These are phyloP conservation scores for Colletotrichum eleusines DNA, from an alignment of 2,329 filamentous ascomycete species.

Conservation along the genomic window DNA sequence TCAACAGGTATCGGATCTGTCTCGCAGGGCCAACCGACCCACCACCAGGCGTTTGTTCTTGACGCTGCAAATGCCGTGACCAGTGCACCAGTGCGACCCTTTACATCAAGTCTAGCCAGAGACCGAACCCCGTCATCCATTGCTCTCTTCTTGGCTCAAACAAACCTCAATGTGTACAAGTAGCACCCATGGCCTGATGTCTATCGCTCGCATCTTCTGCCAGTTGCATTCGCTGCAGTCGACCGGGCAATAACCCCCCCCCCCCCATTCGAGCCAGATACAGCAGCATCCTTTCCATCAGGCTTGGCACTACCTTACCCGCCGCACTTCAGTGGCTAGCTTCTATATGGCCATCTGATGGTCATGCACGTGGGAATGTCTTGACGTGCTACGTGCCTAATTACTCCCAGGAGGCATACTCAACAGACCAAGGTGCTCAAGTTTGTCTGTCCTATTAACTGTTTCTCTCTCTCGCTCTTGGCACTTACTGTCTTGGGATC, in stretches of 20 bases:
- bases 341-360: neutral
- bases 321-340: neutral
- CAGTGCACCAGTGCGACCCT: slow-evolving; percentile 20
- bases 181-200: too few species aligned
- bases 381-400: neutral
- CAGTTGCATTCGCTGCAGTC: slow-evolving; percentile 17
- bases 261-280: too few species aligned
- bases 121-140: slow-evolving; percentile 7
- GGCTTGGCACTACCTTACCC: neutral
- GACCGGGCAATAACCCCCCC: too few species aligned
- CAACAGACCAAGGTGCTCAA: neutral
- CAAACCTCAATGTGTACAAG: too few species aligned
- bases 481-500: neutral
- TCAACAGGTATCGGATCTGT: neutral
- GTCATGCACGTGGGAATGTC: too few species aligned
- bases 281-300: too few species aligned
- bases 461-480: slow-evolving; percentile 9
- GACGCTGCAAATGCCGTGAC: slow-evolving; percentile 3
- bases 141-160: slow-evolving; percentile 1
- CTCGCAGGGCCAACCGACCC: neutral
- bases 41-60: neutral
- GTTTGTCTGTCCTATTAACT: slow-evolving; percentile 1
- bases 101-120: neutral
- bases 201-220: neutral
- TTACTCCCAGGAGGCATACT: slow-evolving; percentile 20